Base-by-base conservation (phyloP, 257 asterid genomes). In the Fraxinus americana region DNA sequence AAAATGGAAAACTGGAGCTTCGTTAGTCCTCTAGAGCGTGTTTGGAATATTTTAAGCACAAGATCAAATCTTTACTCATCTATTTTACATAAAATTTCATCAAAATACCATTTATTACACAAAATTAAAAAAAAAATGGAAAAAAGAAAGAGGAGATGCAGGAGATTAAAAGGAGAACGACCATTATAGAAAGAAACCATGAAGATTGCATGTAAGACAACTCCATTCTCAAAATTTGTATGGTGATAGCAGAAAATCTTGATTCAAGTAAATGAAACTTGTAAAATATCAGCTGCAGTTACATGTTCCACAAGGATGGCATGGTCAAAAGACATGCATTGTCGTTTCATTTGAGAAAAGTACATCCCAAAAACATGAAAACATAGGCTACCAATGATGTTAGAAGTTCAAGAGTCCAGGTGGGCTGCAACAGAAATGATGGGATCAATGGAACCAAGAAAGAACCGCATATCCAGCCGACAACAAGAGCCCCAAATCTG, bases 361-460 rank as follows among this genome's bases (percentile, higher is more conserved):
- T 95, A 84, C 98, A 95, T 27, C 88, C 91, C 68, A 93, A 66
- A 83, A 95, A 95, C 89, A 95, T 70, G 84, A 86, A 91, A 57
- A 90, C 80, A 48, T 87, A 93, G 8, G 87, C 95, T 41, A 93
- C 96, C 80, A 95, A 84, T 41, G 99, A 95, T 11, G 97, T 93
- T 21, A 93, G 89, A 77, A 95, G 97, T 88, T 95, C 99, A 65
- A 91, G 90, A 17, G 91, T 91, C 97, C 97, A 95, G 6, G 94
- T 87, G 69, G 96, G 92, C 80, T 88, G 97, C 88, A 95, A 79
- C 36, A 63, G 7, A 63, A 12, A 23, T 3, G 69, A 27, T 2
- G n/a, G 69, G 19, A 63, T 27, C 34, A 23, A 8, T 63, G 69
- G 69, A 27, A 63, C 69, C 36, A 63, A 63, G 69, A 63, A 23